phyloP scores from a whole-genome alignment of 768 basidiomycete species.

The Chiua virens region DNA sequence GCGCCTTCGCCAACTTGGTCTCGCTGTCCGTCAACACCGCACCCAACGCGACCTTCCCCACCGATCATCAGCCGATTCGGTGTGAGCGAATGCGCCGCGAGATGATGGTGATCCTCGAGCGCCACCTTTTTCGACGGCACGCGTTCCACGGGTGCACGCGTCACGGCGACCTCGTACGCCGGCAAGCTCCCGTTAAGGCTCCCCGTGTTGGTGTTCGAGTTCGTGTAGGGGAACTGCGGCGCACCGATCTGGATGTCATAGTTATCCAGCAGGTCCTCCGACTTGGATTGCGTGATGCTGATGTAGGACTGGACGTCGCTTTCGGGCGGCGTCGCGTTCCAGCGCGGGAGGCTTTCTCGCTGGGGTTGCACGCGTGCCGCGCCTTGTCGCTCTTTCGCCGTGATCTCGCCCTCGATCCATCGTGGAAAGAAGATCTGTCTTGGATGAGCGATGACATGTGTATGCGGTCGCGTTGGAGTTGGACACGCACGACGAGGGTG shows the following conservation, averaged over 20 bases:
- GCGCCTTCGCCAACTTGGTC: slow-evolving; percentile 45
- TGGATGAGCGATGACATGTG: too few species aligned
- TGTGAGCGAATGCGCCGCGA: background rate
- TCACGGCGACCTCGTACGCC: slow-evolving; percentile 34
- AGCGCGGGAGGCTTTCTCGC: slow-evolving; percentile 16
- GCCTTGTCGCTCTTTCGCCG: slow-evolving; percentile 46
- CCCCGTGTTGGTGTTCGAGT: too few species aligned
- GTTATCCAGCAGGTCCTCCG: background rate
- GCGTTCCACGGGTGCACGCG: background rate
- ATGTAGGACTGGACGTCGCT: slow-evolving; percentile 13
- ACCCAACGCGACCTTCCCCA: slow-evolving; percentile 24
- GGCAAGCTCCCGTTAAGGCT: slow-evolving; percentile 4
- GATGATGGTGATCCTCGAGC: slow-evolving; percentile 19
- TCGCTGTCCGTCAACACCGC: slow-evolving; percentile 36
- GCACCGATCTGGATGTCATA: background rate
- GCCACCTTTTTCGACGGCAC: slow-evolving; percentile 27
- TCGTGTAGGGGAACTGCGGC: too few species aligned
- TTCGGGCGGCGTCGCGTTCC: background rate
- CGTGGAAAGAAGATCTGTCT: slow-evolving; percentile 82
- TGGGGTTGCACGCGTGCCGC: slow-evolving; percentile 2
- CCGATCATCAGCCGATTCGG: slow-evolving; percentile 27
- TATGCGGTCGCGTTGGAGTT: too few species aligned
- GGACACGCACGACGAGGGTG: slow-evolving; percentile 61
- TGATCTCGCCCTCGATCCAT: slow-evolving; percentile 65
- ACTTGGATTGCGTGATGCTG: slow-evolving; percentile 2